phyloP scores from a whole-genome alignment of 1,139 yeast species.

The Pichiaceae sp. region DNA sequence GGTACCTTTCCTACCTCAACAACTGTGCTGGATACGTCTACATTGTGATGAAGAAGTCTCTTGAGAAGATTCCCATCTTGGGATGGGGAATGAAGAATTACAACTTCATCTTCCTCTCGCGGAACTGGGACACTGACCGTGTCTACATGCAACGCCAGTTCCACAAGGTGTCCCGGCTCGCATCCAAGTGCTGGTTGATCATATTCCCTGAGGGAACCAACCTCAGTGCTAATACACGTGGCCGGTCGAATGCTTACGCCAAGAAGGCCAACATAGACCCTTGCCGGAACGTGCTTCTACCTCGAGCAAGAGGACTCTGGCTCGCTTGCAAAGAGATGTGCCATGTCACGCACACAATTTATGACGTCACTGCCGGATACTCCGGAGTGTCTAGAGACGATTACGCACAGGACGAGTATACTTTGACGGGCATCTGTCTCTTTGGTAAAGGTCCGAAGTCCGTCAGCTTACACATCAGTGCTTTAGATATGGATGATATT shows the following conservation, averaged over 20 bases:
- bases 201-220: slow-evolving; percentile 96
- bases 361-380: slow-evolving; percentile 82
- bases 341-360: slow-evolving; percentile 55
- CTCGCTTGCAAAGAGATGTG: slow-evolving; percentile 53
- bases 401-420: slow-evolving; percentile 72
- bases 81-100: slow-evolving; percentile 85
- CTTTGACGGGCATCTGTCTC: slow-evolving; percentile 56
- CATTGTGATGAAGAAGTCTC: slow-evolving; percentile 73
- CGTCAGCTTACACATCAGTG: slow-evolving; percentile 58
- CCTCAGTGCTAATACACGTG: slow-evolving; percentile 56
- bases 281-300: slow-evolving; percentile 54
- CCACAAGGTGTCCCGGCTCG: slow-evolving; percentile 21
- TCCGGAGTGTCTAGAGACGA: slow-evolving; percentile 54
- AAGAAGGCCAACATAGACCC: slow-evolving; percentile 31
- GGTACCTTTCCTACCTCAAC: slow-evolving; percentile 80
- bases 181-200: slow-evolving; percentile 40
- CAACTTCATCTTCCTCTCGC: slow-evolving; percentile 68
- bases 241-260: slow-evolving; percentile 50
- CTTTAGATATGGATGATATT: slow-evolving; percentile 50
- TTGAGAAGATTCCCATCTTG: slow-evolving; percentile 63
- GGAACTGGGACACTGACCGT: slow-evolving; percentile 82
- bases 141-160: slow-evolving; percentile 48
- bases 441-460: slow-evolving; percentile 63
- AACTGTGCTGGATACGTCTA: slow-evolving; percentile 54
- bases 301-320: slow-evolving; percentile 74